phyloP scores from a whole-genome alignment of 106 monocot genomes.

The Agapanthus africanus region DNA sequence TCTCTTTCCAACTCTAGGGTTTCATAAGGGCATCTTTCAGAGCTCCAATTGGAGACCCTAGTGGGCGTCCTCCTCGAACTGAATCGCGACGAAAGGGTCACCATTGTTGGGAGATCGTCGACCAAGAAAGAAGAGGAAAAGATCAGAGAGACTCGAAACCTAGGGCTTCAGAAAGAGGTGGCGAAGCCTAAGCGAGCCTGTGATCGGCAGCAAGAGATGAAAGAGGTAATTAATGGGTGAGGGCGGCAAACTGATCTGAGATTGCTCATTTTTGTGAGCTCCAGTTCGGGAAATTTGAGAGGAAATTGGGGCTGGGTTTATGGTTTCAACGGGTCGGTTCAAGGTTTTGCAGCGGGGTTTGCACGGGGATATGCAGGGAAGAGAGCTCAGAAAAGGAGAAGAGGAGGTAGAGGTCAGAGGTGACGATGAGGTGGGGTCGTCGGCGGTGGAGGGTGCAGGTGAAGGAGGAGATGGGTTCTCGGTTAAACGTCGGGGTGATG shows the following conservation, averaged over 20 bases:
- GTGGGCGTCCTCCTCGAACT: conserved; percentile 52
- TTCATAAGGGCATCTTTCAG: conserved; percentile 82
- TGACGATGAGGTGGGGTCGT: too few relatives aligned
- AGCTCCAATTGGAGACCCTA: conserved; percentile 74
- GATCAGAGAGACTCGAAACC: conserved; percentile 6
- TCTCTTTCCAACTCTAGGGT: too few relatives aligned
- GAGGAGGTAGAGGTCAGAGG: too few relatives aligned
- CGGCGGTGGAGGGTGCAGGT: too few relatives aligned
- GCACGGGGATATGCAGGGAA: too few relatives aligned
- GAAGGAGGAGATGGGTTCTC: too few relatives aligned
- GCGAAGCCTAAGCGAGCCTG: conserved; percentile 14
- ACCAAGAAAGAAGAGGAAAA: conserved; percentile 22
- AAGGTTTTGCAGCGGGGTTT: too few relatives aligned
- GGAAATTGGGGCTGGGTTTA: too few relatives aligned
- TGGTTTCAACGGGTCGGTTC: too few relatives aligned
- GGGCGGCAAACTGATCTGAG: conserved; percentile 45
- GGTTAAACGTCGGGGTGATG: too few relatives aligned
- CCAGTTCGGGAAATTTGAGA: too few relatives aligned
- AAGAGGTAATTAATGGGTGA: conserved; percentile 24
- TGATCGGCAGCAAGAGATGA: conserved; percentile 26
- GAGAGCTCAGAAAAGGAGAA: too few relatives aligned
- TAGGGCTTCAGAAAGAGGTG: conserved; percentile 16
- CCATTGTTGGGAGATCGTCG: conserved; percentile 26
- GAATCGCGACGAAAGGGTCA: conserved; percentile 15
- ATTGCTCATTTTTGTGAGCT: conserved; percentile 60